Evolutionary conservation across 1,284 basidiomycete genomes (phyloP), one percentile per base, ranked within the genome.

Genomic region (Leccinum subatratum): DNA sequence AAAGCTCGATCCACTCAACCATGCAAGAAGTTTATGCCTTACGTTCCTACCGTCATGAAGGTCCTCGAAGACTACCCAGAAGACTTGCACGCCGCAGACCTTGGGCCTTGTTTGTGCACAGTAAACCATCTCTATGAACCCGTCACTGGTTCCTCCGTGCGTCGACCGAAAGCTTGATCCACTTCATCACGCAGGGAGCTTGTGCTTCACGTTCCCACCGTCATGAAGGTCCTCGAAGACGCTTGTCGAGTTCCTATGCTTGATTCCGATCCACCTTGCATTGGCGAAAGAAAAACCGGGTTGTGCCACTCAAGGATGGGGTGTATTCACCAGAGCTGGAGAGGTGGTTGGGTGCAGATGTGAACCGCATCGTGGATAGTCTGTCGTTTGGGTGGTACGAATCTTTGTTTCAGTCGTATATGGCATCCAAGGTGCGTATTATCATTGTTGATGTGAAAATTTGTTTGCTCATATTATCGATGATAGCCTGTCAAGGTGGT

Each of bases 381-480:
- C 71, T 89, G 3, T 82, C 84, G 0, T 81, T 89, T 64, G 87
- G 87, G 2, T 89, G 87, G 87, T 89, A 87, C 32, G 87, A 89
- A 69, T 85, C 84, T 0, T 77, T 89, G 12, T 85, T 89, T 68
- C 81, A 83, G 64, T 86, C 86, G 0, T 89, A 89, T 66, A 83
- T 86, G 82, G 82, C 83, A 0, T 77, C 78, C 28, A 88, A 84
- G 79, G 86, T 83, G 57, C 20, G 76, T 63, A 14, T 54, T 0
- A 6, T 39, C n/a, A 4, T 11, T 4, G 1, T 34, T 20, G 0
- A 1, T 22, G 6, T 3, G 1, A 9, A 3, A 6, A 1, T 3
- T 11, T 3, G 1, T 11, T 57, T 51, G 25, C 61, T 72, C 11
- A 66, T 14, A 3, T 1, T 58, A 0, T 3, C 32, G n/a, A 42